These are phyloP conservation scores for Metschnikowia cubensis DNA, from an alignment of 805 yeast species.

Conservation along the genomic window DNA sequence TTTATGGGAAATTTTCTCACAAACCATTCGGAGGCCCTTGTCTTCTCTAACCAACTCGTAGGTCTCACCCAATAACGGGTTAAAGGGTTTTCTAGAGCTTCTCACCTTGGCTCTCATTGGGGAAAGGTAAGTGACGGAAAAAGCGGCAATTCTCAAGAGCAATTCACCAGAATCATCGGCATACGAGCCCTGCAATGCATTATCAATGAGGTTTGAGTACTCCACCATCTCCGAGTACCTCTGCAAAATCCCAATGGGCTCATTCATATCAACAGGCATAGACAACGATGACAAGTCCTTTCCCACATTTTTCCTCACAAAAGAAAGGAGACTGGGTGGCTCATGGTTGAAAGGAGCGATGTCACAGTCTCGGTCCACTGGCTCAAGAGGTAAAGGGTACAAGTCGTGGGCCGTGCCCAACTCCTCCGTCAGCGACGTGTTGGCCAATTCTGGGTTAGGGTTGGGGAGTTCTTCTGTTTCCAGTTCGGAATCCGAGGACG, in stretches of 20 bases:
- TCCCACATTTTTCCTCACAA: constrained; percentile 86
- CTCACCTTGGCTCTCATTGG: constrained; percentile 71
- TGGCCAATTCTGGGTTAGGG: constrained; percentile 2
- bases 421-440: neutral
- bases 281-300: constrained; percentile 81
- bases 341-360: constrained; percentile 54
- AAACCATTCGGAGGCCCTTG: constrained; percentile 62
- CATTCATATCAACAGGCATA: constrained; percentile 93
- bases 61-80: constrained; percentile 91
- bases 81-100: constrained; percentile 84
- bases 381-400: constrained; percentile 62
- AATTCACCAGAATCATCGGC: constrained; percentile 52
- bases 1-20: constrained; percentile 85
- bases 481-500: constrained; percentile 16
- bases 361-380: constrained; percentile 52
- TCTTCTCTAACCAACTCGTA: constrained; percentile 87
- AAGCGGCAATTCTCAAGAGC: constrained; percentile 67
- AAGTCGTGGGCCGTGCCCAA: constrained; percentile 32
- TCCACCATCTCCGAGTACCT: constrained; percentile 77
- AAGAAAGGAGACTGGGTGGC: constrained; percentile 80
- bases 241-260: constrained; percentile 82
- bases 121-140: constrained; percentile 74
- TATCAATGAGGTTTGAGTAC: constrained; percentile 61
- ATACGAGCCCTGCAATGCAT: constrained; percentile 48
- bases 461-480: constrained; percentile 14